Base-by-base conservation (phyloP, 768 basidiomycete genomes). In the Mycena vulgaris region DNA sequence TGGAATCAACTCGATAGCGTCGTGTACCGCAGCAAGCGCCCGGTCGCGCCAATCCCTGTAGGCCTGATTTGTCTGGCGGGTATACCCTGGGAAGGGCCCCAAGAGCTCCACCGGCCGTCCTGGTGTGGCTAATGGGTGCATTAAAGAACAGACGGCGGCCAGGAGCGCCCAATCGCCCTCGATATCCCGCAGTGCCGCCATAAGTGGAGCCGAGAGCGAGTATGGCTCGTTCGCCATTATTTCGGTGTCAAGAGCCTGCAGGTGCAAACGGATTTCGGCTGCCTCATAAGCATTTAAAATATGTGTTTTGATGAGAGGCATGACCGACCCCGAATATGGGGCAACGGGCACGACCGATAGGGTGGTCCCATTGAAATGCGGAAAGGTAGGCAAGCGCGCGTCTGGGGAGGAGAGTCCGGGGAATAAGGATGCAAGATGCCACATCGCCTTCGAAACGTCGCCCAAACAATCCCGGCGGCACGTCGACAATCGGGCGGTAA, bases 401-500 rank as follows among this genome's bases (percentile, higher is more conserved):
- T 56, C 57, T 16, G 42, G 48, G 10, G 65, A 47, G 9, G 72
- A 73, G 7, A 37, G 40, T 31, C 68, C 68, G 2, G 72, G 68
- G 51, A 73, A 67, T 28, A 73, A 39, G 21, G 62, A 28, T n/a
- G 65, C 60, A 9, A 73, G 47, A 39, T 59, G 56, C 68, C 72
- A 73, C 21, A 73, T 67, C 4, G 72, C 72, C 27, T 56, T 63
- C 16, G 66, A 65, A 21, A 67, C 61, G 14, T 70, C 72, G 16
- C 49, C 55, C 25, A 35, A 19, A 19, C 13, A 55, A 39, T 70
- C 72, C 2, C 60, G 51, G 11, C 72, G 68, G 23, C 68, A 66
- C 2, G 65, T 67, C n/a, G 42, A 17, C 31, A 73, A 49, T n/a
- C 72, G 64, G 8, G 30, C 33, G 19, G 65, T 53, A 7, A 73